Evolutionary conservation across 352 stramenopile species (phyloP).

Genomic region (Pythium monospermum): DNA sequence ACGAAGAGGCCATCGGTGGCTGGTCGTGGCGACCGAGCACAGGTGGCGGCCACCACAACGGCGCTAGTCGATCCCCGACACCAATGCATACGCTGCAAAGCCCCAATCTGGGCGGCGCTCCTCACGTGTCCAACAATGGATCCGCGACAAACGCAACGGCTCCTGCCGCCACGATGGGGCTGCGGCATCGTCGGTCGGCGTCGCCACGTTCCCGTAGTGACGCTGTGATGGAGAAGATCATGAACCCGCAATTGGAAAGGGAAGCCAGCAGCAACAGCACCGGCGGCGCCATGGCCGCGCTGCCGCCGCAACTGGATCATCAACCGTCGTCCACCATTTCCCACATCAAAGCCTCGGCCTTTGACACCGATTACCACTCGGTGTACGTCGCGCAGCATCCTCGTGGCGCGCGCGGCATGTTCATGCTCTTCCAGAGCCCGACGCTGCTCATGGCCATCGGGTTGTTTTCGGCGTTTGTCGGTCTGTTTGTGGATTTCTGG

Average conservation of each 20-base stretch:
- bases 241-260: constrained; percentile 66
- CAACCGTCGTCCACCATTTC: neutral
- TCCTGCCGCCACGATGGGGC: neutral
- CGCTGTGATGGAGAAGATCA: constrained; percentile 70
- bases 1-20: constrained; percentile 16
- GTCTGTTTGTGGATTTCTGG: constrained; percentile 62
- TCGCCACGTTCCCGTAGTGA: constrained; percentile 33
- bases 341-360: constrained; percentile 52
- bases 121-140: too few species aligned
- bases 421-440: constrained; percentile 70
- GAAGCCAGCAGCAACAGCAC: constrained; percentile 16
- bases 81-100: constrained; percentile 11
- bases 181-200: constrained; percentile 17
- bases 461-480: constrained; percentile 58
- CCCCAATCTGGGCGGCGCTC: constrained; percentile 7
- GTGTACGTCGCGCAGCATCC: constrained; percentile 70
- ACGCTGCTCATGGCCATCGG: constrained; percentile 62
- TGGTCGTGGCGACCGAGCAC: constrained; percentile 6
- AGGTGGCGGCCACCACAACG: neutral
- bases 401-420: constrained; percentile 42
- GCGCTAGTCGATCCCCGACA: constrained; percentile 11
- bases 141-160: neutral
- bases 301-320: too few species aligned
- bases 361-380: constrained; percentile 70
- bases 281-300: constrained; percentile 5